phyloP scores from a whole-genome alignment of 805 yeast genomes.

The Wickerhamiella brachini region DNA sequence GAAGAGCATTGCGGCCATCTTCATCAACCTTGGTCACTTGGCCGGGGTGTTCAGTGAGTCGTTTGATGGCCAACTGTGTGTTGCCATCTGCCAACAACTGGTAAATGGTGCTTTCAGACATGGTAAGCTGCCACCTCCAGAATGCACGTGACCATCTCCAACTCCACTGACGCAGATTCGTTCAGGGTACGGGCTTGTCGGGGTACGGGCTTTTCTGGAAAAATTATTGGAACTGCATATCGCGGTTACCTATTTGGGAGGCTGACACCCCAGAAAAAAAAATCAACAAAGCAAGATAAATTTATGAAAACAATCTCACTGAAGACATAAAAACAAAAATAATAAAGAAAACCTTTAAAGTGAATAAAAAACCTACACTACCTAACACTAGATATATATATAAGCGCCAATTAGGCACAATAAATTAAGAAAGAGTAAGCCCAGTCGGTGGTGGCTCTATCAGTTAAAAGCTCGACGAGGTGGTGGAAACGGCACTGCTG shows the following conservation, averaged over 20 bases:
- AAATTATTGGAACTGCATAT: background rate
- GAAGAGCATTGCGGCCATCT: constrained; percentile 69
- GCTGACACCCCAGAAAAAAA: background rate
- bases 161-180: too few species aligned
- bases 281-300: background rate
- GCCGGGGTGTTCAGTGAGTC: constrained; percentile 2
- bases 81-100: background rate
- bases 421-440: background rate
- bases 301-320: background rate
- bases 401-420: background rate
- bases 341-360: background rate
- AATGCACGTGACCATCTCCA: too few species aligned
- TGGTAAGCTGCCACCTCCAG: background rate
- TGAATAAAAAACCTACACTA: background rate
- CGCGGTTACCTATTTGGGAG: background rate
- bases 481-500: constrained; percentile 10
- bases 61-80: background rate
- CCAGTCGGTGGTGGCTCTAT: background rate
- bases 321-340: background rate
- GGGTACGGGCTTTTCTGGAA: background rate
- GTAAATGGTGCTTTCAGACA: background rate
- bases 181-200: too few species aligned
- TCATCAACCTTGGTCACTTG: constrained; percentile 31
- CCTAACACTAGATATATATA: background rate
- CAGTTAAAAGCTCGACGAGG: constrained; percentile 2